These are phyloP conservation scores for Davidsoniella neocaledoniae DNA, from an alignment of 2,329 filamentous ascomycete species.

Conservation along the genomic window DNA sequence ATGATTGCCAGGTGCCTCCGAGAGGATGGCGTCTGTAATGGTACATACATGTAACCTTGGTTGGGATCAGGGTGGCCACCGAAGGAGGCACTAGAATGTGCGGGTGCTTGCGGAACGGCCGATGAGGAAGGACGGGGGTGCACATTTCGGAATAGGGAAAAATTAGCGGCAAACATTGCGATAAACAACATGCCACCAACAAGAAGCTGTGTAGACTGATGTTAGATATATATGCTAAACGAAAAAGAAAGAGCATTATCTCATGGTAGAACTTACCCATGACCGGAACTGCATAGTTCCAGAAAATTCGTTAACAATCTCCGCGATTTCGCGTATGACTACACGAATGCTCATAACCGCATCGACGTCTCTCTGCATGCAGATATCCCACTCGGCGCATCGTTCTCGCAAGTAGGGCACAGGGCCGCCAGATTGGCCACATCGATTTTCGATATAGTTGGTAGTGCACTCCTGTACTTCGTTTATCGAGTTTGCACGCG, in stretches of 20 bases:
- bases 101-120: neutral
- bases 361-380: conserved; percentile 71
- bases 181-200: conserved; percentile 32
- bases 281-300: conserved; percentile 77
- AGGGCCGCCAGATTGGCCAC: conserved; percentile 34
- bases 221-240: neutral
- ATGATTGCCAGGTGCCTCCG: conserved; percentile 18
- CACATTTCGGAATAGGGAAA: conserved; percentile 21
- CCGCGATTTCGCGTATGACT: conserved; percentile 72
- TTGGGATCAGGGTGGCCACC: conserved; percentile 11
- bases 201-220: conserved; percentile 26
- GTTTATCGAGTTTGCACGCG: conserved; percentile 49
- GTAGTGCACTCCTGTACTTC: conserved; percentile 59
- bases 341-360: conserved; percentile 65
- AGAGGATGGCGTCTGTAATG: conserved; percentile 24
- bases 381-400: conserved; percentile 70
- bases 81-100: neutral
- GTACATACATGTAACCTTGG: conserved; percentile 27
- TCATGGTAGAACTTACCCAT: conserved; percentile 27
- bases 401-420: conserved; percentile 56
- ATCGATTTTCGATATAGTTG: conserved; percentile 62
- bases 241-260: neutral
- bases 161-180: conserved; percentile 33
- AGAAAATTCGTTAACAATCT: conserved; percentile 87
- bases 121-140: conserved; percentile 2